These are phyloP conservation scores for Fusarium continuum DNA, from an alignment of 2,329 filamentous ascomycete species.

Conservation along the genomic window DNA sequence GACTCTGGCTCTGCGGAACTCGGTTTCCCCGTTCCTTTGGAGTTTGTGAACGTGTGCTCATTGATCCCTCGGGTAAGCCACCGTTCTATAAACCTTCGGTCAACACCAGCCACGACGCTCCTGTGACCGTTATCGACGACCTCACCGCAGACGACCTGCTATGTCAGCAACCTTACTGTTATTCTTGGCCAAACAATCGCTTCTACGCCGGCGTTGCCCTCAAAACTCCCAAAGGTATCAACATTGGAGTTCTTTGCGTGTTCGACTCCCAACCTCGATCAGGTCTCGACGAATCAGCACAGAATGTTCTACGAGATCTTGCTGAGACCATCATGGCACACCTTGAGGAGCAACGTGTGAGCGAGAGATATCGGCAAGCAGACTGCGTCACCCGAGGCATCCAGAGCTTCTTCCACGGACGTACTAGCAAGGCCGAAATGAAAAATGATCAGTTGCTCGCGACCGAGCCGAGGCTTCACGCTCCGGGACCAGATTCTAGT, in stretches of 20 bases:
- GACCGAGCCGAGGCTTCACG: background rate
- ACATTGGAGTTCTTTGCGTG: background rate
- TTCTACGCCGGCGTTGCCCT: background rate
- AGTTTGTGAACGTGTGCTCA: background rate
- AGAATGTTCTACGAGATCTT: background rate
- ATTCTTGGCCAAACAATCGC: background rate
- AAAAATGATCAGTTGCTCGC: background rate
- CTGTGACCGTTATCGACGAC: background rate
- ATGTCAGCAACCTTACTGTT: background rate
- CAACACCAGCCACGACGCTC: background rate
- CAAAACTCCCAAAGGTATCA: background rate
- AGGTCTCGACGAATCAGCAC: background rate
- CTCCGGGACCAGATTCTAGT: background rate
- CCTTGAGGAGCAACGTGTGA: background rate
- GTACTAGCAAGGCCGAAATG: background rate
- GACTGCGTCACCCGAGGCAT: background rate
- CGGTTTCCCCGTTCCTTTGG: background rate
- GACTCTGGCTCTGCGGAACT: background rate
- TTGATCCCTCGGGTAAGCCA: background rate
- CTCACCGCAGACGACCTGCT: background rate
- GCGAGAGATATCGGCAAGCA: background rate
- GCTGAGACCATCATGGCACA: background rate
- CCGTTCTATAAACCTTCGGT: background rate
- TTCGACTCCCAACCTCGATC: background rate
- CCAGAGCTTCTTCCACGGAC: background rate